Percentiles rank a stretch among this genome's conserved stretches.
These are phyloP conservation scores for Porcisia deanei DNA, from an alignment of 208 protist species.

Conservation along the genomic window DNA sequence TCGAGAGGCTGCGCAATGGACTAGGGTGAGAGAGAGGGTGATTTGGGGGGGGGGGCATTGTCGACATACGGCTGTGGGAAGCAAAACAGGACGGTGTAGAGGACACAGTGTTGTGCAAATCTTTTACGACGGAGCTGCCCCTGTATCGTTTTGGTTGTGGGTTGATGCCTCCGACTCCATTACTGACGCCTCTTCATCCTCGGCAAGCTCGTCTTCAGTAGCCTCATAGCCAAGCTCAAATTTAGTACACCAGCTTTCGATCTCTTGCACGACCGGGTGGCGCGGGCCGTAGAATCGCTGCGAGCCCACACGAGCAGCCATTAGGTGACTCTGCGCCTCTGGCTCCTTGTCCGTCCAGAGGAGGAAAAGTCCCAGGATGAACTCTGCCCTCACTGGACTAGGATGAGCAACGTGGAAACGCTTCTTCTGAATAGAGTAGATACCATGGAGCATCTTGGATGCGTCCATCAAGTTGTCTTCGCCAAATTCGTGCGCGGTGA, in stretches of 20 bases:
- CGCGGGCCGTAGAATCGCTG: conserved; percentile 76
- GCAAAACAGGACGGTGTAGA: no score
- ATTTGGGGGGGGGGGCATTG: neutral
- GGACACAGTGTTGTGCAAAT: neutral
- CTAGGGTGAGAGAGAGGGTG: neutral
- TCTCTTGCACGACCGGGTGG: conserved; percentile 83
- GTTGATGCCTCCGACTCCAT: neutral
- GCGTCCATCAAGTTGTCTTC: conserved; percentile 80
- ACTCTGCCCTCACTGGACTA: conserved; percentile 62
- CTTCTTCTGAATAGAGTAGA: conserved; percentile 81
- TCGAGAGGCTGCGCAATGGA: neutral
- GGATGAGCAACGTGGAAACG: conserved; percentile 73
- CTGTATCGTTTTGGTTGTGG: neutral
- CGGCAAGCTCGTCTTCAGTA: neutral
- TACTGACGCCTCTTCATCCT: conserved; percentile 5
- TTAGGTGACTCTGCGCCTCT: conserved; percentile 57
- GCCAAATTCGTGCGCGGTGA: conserved; percentile 68
- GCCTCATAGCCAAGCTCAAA: conserved; percentile 53
- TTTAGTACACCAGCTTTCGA: conserved; percentile 69
- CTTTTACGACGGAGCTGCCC: neutral
- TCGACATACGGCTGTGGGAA: neutral
- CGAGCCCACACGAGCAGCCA: conserved; percentile 35
- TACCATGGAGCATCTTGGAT: conserved; percentile 87
- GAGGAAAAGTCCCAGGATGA: conserved; percentile 83
- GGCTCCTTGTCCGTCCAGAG: conserved; percentile 73